Base-by-base conservation (phyloP, 2,329 filamentous ascomycete genomes). In the Mycogone perniciosa region DNA sequence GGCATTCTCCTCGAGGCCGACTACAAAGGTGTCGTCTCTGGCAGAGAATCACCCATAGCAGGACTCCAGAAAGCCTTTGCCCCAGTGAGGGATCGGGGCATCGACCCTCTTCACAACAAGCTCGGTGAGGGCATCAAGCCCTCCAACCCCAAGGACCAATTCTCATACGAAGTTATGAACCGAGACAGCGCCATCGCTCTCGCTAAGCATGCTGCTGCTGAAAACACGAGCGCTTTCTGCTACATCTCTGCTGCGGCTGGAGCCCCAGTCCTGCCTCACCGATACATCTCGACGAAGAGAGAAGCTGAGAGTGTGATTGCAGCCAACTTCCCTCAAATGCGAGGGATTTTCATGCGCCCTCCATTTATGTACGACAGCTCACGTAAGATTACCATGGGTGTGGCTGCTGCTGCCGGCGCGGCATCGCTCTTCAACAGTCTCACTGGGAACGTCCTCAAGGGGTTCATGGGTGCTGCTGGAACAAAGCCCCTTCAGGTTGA, bases 161-260 rank as follows among this genome's bases (percentile, higher is more conserved):
- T 96, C 61, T 96, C 92, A 13, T 99, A 99, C 73, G 93, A 97
- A 73, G 77, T 90, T 54, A 96, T 99, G 89, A 99, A 99, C 72
- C 81, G 93, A 51, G 92, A 97, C 71, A 82, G 76, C 72, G 92
- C 92, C 44, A 82, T 97, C 54, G 80, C 85, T 49, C 77, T 96
- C 10, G 93, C 92, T 10, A 82, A 85, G 62, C 88, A 92, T 65
- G 84, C 90, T 2, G 77, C 78, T 29, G 72, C 72, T 33, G 80
- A 82, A 53, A 76, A 81, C 34, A 84, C 85, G 10, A 71, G 76
- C 13, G 81, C 84, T 0, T 96, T 96, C 65, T 82, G 86, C 53
- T 97, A 89, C 74, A 85, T 99, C 54, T 96, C 90, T 34, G 93
- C 93, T 2, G 88, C 89, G 0, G 89, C 79, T 1, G 92, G 89